These are phyloP conservation scores for Phytophthora europaea DNA, from an alignment of 352 stramenopile genomes.

Conservation along the genomic window DNA sequence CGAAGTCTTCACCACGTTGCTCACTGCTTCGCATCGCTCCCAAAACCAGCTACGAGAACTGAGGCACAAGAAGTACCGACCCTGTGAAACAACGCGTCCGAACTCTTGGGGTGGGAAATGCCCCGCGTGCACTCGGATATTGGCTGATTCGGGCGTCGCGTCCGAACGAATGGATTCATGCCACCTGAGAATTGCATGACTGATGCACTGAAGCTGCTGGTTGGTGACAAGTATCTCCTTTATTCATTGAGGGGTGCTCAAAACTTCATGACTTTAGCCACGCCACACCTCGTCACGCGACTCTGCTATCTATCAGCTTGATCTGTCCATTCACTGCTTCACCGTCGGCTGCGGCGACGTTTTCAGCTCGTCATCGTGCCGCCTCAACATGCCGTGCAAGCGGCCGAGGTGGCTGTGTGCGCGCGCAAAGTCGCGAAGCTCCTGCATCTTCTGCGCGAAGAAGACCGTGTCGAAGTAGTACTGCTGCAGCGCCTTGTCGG, in stretches of 20 bases:
- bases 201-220: too few relatives aligned
- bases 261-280: background rate
- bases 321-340: conserved; percentile 4
- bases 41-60: conserved; percentile 45
- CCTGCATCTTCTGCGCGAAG: conserved; percentile 64
- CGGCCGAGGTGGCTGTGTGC: conserved; percentile 31
- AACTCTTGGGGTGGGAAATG: conserved; percentile 40
- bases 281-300: background rate
- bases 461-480: conserved; percentile 76
- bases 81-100: conserved; percentile 54
- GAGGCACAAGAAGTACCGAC: conserved; percentile 56
- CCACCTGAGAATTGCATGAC: background rate
- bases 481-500: conserved; percentile 54
- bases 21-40: conserved; percentile 37
- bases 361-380: conserved; percentile 20
- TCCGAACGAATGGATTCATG: background rate
- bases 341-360: background rate
- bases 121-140: conserved; percentile 40
- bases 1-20: conserved; percentile 39
- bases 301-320: background rate
- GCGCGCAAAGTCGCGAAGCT: conserved; percentile 51
- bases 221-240: background rate
- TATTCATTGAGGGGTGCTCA: conserved; percentile 1
- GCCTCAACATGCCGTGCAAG: conserved; percentile 30
- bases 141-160: conserved; percentile 33